Evolutionary conservation across 2,329 filamentous ascomycete genomes (phyloP).

Genomic region (Arthrobotrys sinensis): DNA sequence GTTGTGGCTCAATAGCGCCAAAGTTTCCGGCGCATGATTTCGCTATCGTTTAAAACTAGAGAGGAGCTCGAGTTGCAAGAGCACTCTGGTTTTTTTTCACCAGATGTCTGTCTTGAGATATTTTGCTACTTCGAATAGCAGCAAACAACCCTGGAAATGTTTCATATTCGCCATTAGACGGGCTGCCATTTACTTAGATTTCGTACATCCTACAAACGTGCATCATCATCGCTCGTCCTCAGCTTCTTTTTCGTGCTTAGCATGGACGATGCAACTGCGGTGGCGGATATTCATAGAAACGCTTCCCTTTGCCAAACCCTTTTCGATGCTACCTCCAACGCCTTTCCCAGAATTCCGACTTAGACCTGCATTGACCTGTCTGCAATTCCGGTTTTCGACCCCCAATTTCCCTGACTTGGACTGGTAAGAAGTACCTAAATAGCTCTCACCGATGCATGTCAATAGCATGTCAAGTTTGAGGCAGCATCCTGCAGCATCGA

Average conservation of each 20-base stretch:
- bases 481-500: slow-evolving; percentile 37
- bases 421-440: slow-evolving; percentile 36
- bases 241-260: slow-evolving; percentile 51
- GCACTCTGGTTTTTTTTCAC: slow-evolving; percentile 45
- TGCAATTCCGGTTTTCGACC: slow-evolving; percentile 42
- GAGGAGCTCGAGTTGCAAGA: slow-evolving; percentile 56
- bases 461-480: slow-evolving; percentile 27
- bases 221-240: slow-evolving; percentile 26
- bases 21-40: slow-evolving; percentile 61
- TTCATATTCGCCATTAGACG: slow-evolving; percentile 60
- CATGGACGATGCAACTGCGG: slow-evolving; percentile 22
- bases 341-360: slow-evolving; percentile 23
- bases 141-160: slow-evolving; percentile 55
- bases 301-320: slow-evolving; percentile 22
- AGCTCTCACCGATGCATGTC: slow-evolving; percentile 43
- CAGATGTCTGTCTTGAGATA: slow-evolving; percentile 60
- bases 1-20: slow-evolving; percentile 50
- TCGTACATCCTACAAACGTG: slow-evolving; percentile 9
- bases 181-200: slow-evolving; percentile 43
- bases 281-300: slow-evolving; percentile 47
- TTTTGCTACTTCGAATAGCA: slow-evolving; percentile 42
- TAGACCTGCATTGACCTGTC: slow-evolving; percentile 21
- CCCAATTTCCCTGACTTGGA: slow-evolving; percentile 5
- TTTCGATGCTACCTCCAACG: slow-evolving; percentile 19
- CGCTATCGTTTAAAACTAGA: slow-evolving; percentile 47